Conservation (phyloP, 768 basidiomycete species). For the Fomitopsis pulvina region DNA sequence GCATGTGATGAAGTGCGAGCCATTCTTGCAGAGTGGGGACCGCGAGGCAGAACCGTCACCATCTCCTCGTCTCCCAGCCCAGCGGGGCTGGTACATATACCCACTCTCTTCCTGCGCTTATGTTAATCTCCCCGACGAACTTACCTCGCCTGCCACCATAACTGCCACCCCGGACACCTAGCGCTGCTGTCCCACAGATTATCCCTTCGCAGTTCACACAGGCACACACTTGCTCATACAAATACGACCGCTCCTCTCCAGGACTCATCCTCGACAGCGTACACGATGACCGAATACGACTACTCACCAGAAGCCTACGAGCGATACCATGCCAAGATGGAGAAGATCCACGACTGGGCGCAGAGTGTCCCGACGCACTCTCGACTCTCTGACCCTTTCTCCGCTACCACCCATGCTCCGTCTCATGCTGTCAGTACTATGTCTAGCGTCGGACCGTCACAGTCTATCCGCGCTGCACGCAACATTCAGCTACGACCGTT, state of each 20-base stretch:
- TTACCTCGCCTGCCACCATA: neutral
- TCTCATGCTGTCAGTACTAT: neutral
- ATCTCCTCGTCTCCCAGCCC: neutral
- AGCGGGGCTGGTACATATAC: neutral
- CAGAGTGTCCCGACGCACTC: constrained; percentile 10
- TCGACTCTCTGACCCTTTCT: neutral
- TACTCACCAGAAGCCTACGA: constrained; percentile 27
- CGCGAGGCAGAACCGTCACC: neutral
- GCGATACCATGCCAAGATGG: constrained; percentile 20
- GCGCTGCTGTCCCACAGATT: neutral
- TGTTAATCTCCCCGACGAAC: neutral
- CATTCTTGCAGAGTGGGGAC: neutral
- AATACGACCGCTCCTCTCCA: neutral
- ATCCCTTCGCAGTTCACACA: neutral
- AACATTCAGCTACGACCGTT: constrained; percentile 5
- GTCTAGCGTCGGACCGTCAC: constrained; percentile 2
- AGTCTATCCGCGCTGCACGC: constrained; percentile 11
- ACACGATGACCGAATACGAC: constrained; percentile 28
- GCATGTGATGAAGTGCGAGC: neutral
- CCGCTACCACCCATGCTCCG: neutral
- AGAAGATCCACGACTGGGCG: constrained; percentile 22
- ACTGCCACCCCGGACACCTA: neutral
- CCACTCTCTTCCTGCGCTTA: neutral
- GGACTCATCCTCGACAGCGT: neutral
- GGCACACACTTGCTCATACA: neutral